phyloP scores from a whole-genome alignment of 331 rosid species.

The Quercus phellos region DNA sequence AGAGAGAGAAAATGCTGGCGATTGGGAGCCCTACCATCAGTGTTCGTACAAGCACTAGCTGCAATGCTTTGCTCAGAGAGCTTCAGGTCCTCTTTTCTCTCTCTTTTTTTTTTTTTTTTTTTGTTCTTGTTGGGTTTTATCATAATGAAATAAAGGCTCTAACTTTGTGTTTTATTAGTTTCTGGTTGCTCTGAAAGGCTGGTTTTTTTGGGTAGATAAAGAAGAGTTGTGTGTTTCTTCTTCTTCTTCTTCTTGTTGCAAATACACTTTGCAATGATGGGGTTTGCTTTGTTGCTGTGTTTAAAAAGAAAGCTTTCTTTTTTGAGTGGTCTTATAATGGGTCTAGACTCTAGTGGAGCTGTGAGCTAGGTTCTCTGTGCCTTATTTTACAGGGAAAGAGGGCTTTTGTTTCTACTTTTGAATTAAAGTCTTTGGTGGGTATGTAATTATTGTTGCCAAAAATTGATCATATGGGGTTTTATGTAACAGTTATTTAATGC shows the following conservation, averaged over 20 bases:
- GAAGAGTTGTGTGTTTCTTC: neutral
- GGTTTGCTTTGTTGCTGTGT: constrained; percentile 34
- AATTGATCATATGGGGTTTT: neutral
- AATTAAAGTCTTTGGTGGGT: neutral
- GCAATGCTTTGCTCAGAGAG: constrained; percentile 82
- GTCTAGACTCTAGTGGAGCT: constrained; percentile 10
- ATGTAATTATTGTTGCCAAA: neutral
- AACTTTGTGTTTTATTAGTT: neutral
- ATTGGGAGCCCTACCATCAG: constrained; percentile 65
- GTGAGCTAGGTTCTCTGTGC: constrained; percentile 23
- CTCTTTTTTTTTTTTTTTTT: neutral
- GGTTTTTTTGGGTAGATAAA: neutral
- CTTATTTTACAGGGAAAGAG: constrained; percentile 24
- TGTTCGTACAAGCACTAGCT: constrained; percentile 53
- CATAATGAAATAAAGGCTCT: neutral
- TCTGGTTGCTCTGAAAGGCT: neutral
- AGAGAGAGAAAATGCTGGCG: constrained; percentile 61
- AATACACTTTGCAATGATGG: constrained; percentile 28
- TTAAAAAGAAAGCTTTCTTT: constrained; percentile 13
- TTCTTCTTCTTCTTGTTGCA: constrained; percentile 26
- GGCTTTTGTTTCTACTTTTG: constrained; percentile 13
- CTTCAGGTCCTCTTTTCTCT: constrained; percentile 63
- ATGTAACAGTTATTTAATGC: neutral
- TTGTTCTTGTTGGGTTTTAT: neutral
- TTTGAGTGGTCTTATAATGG: constrained; percentile 9